A percentile compares a stretch with the other conserved stretches of the same genome.
phyloP scores from a whole-genome alignment of 1,284 basidiomycete genomes.

The Irpex sp. region DNA sequence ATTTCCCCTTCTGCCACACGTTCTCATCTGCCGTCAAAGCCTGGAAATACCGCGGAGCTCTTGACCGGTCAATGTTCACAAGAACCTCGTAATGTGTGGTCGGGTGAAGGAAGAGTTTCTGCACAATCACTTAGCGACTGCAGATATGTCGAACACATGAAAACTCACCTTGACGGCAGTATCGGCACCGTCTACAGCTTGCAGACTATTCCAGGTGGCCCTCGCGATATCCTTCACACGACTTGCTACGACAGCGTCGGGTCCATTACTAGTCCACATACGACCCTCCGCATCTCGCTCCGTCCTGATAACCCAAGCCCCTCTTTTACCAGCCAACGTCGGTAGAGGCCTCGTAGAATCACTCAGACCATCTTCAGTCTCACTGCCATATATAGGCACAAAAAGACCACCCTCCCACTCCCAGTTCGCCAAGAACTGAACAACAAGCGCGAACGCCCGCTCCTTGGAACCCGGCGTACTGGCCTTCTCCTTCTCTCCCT shows the following conservation, averaged over 20 bases:
- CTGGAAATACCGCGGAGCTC: constrained; percentile 74
- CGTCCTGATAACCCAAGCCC: constrained; percentile 74
- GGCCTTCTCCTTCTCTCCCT: constrained; percentile 19
- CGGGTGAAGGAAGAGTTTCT: constrained; percentile 85
- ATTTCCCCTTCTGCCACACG: constrained; percentile 43
- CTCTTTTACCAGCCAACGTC: not conserved
- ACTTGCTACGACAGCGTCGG: constrained; percentile 67
- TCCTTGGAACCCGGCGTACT: constrained; percentile 65
- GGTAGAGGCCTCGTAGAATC: not conserved
- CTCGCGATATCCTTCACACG: constrained; percentile 69
- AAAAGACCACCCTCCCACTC: constrained; percentile 70
- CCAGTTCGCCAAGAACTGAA: constrained; percentile 82
- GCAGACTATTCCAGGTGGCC: constrained; percentile 58
- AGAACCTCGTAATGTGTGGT: constrained; percentile 85
- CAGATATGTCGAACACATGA: not conserved
- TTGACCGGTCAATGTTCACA: constrained; percentile 65
- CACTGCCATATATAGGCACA: constrained; percentile 55
- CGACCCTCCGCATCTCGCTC: constrained; percentile 74
- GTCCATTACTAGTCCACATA: constrained; percentile 70
- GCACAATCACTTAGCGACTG: not conserved
- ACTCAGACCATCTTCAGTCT: constrained; percentile 5
- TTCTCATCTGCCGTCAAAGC: constrained; percentile 49
- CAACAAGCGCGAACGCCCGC: constrained; percentile 77
- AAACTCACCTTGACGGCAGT: constrained; percentile 50
- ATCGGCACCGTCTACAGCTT: constrained; percentile 40